Evolutionary conservation across 257 asterid genomes (phyloP).

Genomic region (Fraxinus anomala): DNA sequence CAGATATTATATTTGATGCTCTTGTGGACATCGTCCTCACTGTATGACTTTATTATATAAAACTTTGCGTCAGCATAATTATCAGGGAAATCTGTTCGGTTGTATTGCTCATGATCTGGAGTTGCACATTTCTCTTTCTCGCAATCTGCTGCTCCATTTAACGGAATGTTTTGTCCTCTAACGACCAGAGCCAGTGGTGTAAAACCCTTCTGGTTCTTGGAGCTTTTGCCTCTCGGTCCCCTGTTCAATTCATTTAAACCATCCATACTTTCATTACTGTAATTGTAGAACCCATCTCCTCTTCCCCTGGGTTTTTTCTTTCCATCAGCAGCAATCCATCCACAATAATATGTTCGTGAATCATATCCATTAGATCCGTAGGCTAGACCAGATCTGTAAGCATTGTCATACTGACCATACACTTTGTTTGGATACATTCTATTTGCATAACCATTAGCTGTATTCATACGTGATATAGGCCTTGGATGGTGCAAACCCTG

Average conservation of each 20-base stretch:
- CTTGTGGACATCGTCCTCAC: slow-evolving; percentile 76
- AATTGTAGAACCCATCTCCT: slow-evolving; percentile 46
- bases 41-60: slow-evolving; percentile 64
- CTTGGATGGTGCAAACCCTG: slow-evolving; percentile 54
- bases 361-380: slow-evolving; percentile 53
- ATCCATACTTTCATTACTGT: slow-evolving; percentile 51
- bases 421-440: slow-evolving; percentile 54
- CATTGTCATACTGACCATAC: slow-evolving; percentile 56
- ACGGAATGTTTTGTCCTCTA: slow-evolving; percentile 56
- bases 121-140: slow-evolving; percentile 37
- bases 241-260: slow-evolving; percentile 69
- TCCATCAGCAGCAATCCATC: slow-evolving; percentile 57
- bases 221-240: slow-evolving; percentile 65
- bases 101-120: slow-evolving; percentile 60
- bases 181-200: slow-evolving; percentile 52
- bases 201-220: slow-evolving; percentile 50
- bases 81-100: slow-evolving; percentile 50
- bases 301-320: slow-evolving; percentile 66
- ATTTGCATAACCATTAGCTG: slow-evolving; percentile 49
- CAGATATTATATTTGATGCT: slow-evolving; percentile 70
- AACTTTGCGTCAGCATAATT: slow-evolving; percentile 58
- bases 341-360: slow-evolving; percentile 47
- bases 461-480: slow-evolving; percentile 44
- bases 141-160: slow-evolving; percentile 33
- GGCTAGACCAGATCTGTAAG: slow-evolving; percentile 55